These are phyloP conservation scores for Cyclostephanos invisitatus DNA, from an alignment of 108 stramenopile genomes.

Conservation along the genomic window DNA sequence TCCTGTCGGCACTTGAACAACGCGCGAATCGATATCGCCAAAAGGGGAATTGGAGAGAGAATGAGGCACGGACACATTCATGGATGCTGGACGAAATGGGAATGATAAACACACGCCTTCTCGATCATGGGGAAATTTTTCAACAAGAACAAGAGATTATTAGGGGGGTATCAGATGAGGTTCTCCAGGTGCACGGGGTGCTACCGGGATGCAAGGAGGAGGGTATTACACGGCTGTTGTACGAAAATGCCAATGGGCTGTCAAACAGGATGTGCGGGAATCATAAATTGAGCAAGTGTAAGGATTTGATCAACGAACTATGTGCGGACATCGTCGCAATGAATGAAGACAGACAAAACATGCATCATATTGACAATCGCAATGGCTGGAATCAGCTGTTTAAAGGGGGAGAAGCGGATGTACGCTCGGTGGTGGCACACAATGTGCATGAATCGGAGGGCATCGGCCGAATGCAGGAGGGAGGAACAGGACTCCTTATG, in stretches of 20 bases:
- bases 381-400: slow-evolving; percentile 20
- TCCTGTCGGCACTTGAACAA: background rate
- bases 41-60: background rate
- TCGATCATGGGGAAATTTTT: background rate
- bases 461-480: background rate
- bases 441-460: background rate
- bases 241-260: background rate
- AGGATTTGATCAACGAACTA: background rate
- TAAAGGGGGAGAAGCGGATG: slow-evolving; percentile 6
- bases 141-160: slow-evolving; percentile 1
- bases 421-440: background rate
- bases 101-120: background rate
- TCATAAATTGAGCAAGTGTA: background rate
- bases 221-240: background rate
- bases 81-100: background rate
- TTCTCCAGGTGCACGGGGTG: slow-evolving; percentile 3
- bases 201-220: background rate
- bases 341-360: slow-evolving; percentile 1
- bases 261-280: background rate
- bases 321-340: background rate
- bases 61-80: background rate
- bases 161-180: background rate
- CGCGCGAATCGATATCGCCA: background rate
- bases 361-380: background rate
- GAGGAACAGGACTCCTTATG: background rate